A percentile compares a stretch with the other conserved stretches of the same genome.
phyloP scores from a whole-genome alignment of 1,139 yeast genomes.

The Candida tunisiensis region DNA sequence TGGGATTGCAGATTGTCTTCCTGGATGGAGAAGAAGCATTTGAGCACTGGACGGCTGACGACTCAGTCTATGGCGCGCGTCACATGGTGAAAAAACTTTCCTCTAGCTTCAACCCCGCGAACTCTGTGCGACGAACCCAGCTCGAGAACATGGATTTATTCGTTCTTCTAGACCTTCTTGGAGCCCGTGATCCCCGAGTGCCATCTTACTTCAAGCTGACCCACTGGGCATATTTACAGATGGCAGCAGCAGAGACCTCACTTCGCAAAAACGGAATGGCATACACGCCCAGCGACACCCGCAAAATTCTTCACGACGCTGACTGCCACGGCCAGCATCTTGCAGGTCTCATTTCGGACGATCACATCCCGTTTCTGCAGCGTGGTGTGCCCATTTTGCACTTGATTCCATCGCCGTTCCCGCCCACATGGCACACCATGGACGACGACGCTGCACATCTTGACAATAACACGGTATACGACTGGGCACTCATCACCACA shows the following conservation, averaged over 20 bases:
- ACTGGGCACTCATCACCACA: conserved; percentile 20
- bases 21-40: conserved; percentile 48
- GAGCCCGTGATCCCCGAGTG: conserved; percentile 18
- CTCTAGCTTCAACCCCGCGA: conserved; percentile 5
- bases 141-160: conserved; percentile 23
- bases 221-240: conserved; percentile 21
- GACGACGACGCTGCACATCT: conserved; percentile 21
- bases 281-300: conserved; percentile 3
- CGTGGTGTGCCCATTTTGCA: conserved; percentile 32
- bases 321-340: conserved; percentile 6
- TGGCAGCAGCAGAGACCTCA: neutral
- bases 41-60: conserved; percentile 29
- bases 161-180: conserved; percentile 33
- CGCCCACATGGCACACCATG: conserved; percentile 33
- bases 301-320: conserved; percentile 1
- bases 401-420: conserved; percentile 33
- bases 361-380: conserved; percentile 33
- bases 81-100: conserved; percentile 29
- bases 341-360: conserved; percentile 28
- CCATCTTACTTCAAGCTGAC: conserved; percentile 31
- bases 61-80: conserved; percentile 38
- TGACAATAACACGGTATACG: conserved; percentile 17
- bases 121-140: conserved; percentile 6
- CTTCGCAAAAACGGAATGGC: conserved; percentile 2
- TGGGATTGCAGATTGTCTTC: conserved; percentile 32